Evolutionary conservation across 768 basidiomycete species (phyloP), one percentile per base, ranked within the genome.

Genomic region (Kwoniella europaea): DNA sequence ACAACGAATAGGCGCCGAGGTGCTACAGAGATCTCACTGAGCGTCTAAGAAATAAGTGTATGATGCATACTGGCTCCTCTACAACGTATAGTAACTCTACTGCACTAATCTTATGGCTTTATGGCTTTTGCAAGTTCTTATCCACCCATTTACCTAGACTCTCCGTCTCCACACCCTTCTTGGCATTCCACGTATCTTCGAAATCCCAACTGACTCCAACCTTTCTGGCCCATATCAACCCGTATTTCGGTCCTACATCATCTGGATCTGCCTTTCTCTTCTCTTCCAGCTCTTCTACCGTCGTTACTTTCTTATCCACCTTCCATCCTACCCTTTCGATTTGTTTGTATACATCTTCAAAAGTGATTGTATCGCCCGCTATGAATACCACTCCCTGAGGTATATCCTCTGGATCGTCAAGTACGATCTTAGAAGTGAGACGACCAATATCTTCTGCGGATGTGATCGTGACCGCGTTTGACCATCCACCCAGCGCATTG

Each of bases 321-420:
- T 60, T 60, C 57, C 52, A 65, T 7, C 59, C 61, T 42, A 9
- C 13, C n/a, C 22, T 43, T n/a, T 78, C 74, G 2, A 83, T 71
- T 4, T 72, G 67, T 15, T 79, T 72, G 13, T 81, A 82, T 3
- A 84, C 57, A 56, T 68, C 65, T 27, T 68, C 70, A 65, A 82
- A 84, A 2, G 72, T 73, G 43, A 82, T 20, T 13, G 83, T 84
- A 29, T 84, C 83, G n/a, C 79, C 77, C 2, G 80, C 83, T 12
- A 72, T 76, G 60, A 75, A 83, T 4, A 84, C 73, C 1, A 84
- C 78, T 1, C 74, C 74, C 24, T 59, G 24, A 42, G 50, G 78
- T 63, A 2, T 59, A 67, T 12, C 55, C 12, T 65, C 65, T 20
- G 10, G 10, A 18, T 53, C 10, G 18, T 68, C 67, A 5, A 68